Conservation (phyloP, 331 rosid species). For the Quercus lobata region DNA sequence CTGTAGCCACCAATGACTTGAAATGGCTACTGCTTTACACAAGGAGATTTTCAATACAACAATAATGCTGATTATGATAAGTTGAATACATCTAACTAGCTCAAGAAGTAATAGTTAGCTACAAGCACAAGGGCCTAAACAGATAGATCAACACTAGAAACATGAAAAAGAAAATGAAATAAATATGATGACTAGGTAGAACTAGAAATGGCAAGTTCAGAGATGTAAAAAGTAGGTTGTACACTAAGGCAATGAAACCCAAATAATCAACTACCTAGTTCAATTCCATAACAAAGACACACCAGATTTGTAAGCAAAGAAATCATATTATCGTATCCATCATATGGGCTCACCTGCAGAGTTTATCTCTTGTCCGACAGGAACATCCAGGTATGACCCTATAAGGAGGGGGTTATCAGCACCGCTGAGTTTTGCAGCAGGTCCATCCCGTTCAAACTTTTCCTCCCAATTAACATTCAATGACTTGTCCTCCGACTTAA, state of each 20-base stretch:
- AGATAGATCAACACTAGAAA: slow-evolving; percentile 14
- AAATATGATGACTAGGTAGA: background rate
- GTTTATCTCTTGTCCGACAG: slow-evolving; percentile 85
- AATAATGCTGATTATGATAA: background rate
- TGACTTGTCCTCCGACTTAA: slow-evolving; percentile 85
- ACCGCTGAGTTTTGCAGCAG: slow-evolving; percentile 38
- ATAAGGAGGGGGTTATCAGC: slow-evolving; percentile 58
- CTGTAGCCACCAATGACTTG: background rate
- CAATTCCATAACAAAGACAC: slow-evolving; percentile 2
- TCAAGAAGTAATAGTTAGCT: background rate
- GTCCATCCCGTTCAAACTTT: slow-evolving; percentile 70
- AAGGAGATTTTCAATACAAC: background rate
- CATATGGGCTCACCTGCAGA: slow-evolving; percentile 58
- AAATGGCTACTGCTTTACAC: background rate
- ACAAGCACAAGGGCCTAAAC: background rate
- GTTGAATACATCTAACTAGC: background rate
- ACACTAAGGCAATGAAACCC: background rate
- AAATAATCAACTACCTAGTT: background rate
- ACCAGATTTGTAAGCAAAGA: slow-evolving; percentile 2
- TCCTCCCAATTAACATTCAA: slow-evolving; percentile 71
- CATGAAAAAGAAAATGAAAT: slow-evolving; percentile 2
- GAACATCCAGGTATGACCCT: slow-evolving; percentile 84
- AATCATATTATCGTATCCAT: slow-evolving; percentile 11
- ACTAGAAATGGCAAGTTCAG: background rate
- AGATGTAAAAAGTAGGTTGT: background rate